Evolutionary conservation across 139 green algal genomes (phyloP).

Genomic region (Ulvella scutata): DNA sequence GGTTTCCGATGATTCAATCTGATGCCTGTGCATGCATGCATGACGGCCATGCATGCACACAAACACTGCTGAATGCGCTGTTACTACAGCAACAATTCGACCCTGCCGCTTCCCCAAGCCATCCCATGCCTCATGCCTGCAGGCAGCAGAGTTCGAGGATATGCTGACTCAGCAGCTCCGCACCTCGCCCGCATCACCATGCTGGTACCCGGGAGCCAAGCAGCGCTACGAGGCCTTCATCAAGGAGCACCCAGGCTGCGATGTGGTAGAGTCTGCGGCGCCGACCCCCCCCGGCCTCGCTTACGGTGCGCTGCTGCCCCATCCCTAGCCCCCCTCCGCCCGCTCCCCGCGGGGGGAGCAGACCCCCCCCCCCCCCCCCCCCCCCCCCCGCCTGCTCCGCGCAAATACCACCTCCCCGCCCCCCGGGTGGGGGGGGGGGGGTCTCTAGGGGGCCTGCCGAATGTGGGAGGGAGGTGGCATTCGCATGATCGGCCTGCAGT

Average conservation of each 20-base stretch:
- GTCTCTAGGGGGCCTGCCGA: no score
- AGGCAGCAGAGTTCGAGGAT: background rate
- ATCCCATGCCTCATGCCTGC: no score
- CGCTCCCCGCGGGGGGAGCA: no score
- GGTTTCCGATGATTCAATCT: no score
- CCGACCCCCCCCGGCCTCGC: background rate
- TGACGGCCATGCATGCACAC: no score
- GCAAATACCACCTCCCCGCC: background rate
- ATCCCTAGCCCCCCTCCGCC: background rate
- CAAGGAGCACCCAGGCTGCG: background rate
- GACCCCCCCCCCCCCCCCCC: background rate
- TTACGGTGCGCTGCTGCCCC: background rate
- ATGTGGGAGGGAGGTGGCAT: no score
- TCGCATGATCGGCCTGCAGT: no score
- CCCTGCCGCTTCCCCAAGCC: no score
- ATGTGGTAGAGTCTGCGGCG: background rate
- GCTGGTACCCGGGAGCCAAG: background rate
- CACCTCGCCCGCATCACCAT: background rate
- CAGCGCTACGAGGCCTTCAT: background rate
- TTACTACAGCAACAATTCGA: no score
- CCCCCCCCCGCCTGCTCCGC: background rate
- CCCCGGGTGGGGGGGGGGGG: no score
- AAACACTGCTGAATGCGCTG: no score
- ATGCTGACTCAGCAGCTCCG: background rate
- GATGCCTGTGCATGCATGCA: no score